Evolutionary conservation across 768 basidiomycete genomes (phyloP), one percentile per base, ranked within the genome.

Genomic region (Amanita pseudoporphyria): DNA sequence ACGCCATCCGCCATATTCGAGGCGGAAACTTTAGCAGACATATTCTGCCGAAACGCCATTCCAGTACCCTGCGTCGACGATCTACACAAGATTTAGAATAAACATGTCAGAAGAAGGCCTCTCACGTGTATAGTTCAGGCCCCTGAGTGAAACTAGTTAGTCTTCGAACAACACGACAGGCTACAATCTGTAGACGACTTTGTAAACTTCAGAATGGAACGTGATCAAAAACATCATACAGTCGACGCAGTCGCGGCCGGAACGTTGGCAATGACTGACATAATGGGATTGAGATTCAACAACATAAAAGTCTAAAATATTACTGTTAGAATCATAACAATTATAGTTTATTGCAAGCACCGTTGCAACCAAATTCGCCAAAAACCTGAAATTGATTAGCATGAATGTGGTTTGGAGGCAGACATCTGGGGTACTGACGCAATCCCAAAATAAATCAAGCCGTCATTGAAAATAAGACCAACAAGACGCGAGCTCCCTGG

Each of bases 221-320:
- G 38, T 39, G 13, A 42, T 28, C 9, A 22, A 38, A 43, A 35
- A 1, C n/a, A 9, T 60, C 77, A 55, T 47, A 82, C 82, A 5
- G 79, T 81, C 18, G 79, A 80, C 3, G 77, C 73, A 52, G 84
- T 76, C 14, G 82, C 82, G 30, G 83, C 82, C 3, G 83, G 83
- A 37, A 85, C 81, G 55, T 85, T 85, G 40, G 76, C 78, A 47
- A 85, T 81, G 61, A 86, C 78, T 28, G 79, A 81, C 80, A 84
- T 82, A 49, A 84, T 74, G n/a, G 78, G 70, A 55, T 84, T 84
- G 46, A 84, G 66, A 62, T 85, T 71, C 13, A 85, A 63, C 36
- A 84, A 62, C 80, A 84, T 82, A 63, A 83, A 82, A 31, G 67
- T 60, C 71, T 72, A 42, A 38, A 31, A 14, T 31, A 19, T 51